Percentiles rank a stretch among this genome's conserved stretches.
phyloP scores from a whole-genome alignment of 139 green algal species.

The Micromonas pusilla region DNA sequence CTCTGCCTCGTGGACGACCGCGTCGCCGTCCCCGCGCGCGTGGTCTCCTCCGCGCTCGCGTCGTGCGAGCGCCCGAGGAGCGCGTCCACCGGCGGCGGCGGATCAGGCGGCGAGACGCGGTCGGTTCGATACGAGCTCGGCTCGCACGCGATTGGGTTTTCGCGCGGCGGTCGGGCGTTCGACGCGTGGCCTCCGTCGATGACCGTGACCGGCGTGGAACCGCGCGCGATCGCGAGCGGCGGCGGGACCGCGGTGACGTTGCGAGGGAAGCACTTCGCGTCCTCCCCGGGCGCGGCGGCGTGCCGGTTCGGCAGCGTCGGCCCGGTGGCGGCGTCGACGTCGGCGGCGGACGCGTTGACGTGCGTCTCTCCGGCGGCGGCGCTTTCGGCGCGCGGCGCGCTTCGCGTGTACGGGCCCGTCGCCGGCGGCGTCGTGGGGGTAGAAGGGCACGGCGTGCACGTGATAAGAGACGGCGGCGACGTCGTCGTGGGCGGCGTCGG shows the following conservation, averaged over 20 bases:
- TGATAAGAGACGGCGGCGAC: too few relatives aligned
- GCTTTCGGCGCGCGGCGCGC: too few relatives aligned
- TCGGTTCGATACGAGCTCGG: neutral
- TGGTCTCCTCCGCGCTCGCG: neutral
- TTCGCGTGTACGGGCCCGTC: too few relatives aligned
- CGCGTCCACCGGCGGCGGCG: too few relatives aligned
- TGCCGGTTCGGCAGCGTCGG: too few relatives aligned
- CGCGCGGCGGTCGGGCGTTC: neutral
- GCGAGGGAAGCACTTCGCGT: neutral
- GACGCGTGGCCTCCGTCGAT: neutral
- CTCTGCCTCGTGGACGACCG: neutral
- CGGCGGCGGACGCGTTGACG: too few relatives aligned
- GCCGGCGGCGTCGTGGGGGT: too few relatives aligned
- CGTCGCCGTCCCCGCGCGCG: neutral
- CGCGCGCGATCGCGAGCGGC: neutral
- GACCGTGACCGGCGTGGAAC: neutral
- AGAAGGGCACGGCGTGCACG: too few relatives aligned
- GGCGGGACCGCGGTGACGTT: neutral
- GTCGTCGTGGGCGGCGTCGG: too few relatives aligned
- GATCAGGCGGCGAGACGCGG: neutral
- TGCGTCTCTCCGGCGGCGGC: too few relatives aligned
- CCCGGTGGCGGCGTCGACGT: too few relatives aligned
- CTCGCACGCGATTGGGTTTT: neutral
- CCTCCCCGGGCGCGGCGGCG: too few relatives aligned
- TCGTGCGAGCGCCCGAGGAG: neutral